Percentiles rank a stretch among this genome's conserved stretches.
Evolutionary conservation across 257 asterid species (phyloP).

Genomic region (Solanum tarijense): DNA sequence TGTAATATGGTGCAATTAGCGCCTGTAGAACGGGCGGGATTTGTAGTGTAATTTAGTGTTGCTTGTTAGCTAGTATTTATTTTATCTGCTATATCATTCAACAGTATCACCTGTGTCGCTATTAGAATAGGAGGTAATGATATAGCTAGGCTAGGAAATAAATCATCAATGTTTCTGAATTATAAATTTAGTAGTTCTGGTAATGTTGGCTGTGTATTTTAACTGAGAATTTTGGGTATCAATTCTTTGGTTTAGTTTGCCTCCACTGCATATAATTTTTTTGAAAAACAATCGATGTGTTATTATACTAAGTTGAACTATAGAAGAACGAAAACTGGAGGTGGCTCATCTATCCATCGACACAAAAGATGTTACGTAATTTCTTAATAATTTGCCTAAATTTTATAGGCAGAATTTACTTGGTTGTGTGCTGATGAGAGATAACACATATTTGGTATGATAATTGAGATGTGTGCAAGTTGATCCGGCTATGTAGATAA

Average conservation of each 20-base stretch:
- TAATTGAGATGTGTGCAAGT: neutral
- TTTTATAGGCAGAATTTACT: no score
- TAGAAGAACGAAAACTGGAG: neutral
- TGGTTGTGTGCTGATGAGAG: no score
- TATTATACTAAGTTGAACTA: neutral
- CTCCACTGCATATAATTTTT: neutral
- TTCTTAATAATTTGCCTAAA: neutral
- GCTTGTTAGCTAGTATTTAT: neutral
- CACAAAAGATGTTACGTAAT: neutral
- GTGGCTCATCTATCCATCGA: neutral
- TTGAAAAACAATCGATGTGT: neutral
- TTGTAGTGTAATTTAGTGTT: neutral
- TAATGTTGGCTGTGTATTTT: neutral
- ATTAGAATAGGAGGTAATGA: neutral
- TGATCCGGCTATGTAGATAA: neutral
- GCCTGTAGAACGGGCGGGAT: neutral
- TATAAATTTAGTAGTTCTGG: neutral
- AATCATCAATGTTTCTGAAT: neutral
- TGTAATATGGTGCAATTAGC: neutral
- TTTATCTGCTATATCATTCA: neutral
- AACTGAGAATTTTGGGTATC: neutral
- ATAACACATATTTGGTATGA: neutral
- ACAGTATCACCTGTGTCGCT: neutral
- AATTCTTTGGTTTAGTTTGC: neutral
- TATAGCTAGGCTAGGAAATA: neutral